A percentile compares a stretch with the other conserved stretches of the same genome.
Evolutionary conservation across 2,329 filamentous ascomycete genomes (phyloP).

Genomic region (Trichothecium roseum): DNA sequence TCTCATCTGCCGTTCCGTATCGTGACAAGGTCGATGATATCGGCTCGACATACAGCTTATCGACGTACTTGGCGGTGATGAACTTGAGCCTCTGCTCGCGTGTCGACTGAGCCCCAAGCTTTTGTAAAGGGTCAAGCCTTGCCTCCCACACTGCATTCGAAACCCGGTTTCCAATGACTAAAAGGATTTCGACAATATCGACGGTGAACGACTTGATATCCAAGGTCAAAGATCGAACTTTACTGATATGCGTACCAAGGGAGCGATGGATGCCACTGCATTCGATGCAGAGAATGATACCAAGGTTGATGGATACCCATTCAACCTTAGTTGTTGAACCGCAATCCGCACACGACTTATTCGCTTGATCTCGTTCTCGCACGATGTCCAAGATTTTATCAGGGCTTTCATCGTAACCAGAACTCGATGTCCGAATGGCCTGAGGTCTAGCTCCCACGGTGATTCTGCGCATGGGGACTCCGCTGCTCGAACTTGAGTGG

Average conservation of each 20-base stretch:
- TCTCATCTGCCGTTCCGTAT: slow-evolving; percentile 74
- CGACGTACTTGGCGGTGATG: slow-evolving; percentile 90
- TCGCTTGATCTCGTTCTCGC: slow-evolving; percentile 83
- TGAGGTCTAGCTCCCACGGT: slow-evolving; percentile 83
- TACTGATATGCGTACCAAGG: slow-evolving; percentile 93
- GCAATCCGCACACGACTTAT: slow-evolving; percentile 90
- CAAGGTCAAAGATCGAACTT: slow-evolving; percentile 86
- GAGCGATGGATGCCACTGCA: slow-evolving; percentile 97
- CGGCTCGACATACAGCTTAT: slow-evolving; percentile 69
- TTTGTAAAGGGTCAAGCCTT: slow-evolving; percentile 60
- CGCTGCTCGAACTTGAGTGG: slow-evolving; percentile 29
- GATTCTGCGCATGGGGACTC: slow-evolving; percentile 68
- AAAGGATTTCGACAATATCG: slow-evolving; percentile 88
- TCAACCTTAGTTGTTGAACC: slow-evolving; percentile 87
- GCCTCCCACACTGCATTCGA: slow-evolving; percentile 98
- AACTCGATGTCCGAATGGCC: slow-evolving; percentile 58
- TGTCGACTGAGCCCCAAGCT: slow-evolving; percentile 67
- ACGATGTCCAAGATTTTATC: slow-evolving; percentile 80
- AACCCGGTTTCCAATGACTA: slow-evolving; percentile 85
- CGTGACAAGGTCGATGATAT: slow-evolving; percentile 66
- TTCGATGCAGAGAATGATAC: slow-evolving; percentile 93
- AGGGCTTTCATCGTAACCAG: slow-evolving; percentile 68
- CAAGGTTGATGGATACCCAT: slow-evolving; percentile 97
- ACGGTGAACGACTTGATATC: slow-evolving; percentile 94
- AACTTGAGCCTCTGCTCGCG: slow-evolving; percentile 88